phyloP scores from a whole-genome alignment of 192 early-diverging fungal genomes.

The Chytriomyces sp. region DNA sequence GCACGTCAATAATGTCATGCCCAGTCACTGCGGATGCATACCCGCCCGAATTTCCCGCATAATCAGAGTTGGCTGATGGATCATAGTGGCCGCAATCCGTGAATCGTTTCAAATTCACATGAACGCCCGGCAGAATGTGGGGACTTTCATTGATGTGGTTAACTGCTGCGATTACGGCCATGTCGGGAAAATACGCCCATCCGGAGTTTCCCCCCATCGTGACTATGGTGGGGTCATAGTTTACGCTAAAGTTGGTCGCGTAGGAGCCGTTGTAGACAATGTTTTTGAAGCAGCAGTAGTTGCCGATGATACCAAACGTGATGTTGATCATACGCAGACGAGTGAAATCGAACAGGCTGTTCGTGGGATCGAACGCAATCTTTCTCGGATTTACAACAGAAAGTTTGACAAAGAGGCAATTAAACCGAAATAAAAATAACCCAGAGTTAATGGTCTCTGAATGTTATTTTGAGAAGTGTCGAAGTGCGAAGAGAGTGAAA shows the following conservation, averaged over 20 bases:
- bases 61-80: not conserved
- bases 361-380: too few relatives aligned
- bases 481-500: too few relatives aligned
- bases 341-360: too few relatives aligned
- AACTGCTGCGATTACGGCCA: slow-evolving; percentile 3
- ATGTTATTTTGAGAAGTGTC: too few relatives aligned
- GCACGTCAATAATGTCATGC: slow-evolving; percentile 8
- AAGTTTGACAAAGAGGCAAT: too few relatives aligned
- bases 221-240: not conserved
- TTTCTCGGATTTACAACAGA: too few relatives aligned
- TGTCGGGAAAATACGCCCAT: slow-evolving; percentile 8
- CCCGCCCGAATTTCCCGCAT: slow-evolving; percentile 11
- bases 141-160: not conserved
- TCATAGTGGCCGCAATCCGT: slow-evolving; percentile 18
- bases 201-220: not conserved
- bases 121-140: not conserved
- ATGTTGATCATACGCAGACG: slow-evolving; percentile 5
- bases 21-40: slow-evolving; percentile 4
- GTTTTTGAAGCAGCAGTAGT: slow-evolving; percentile 22
- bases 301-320: slow-evolving; percentile 16
- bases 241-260: not conserved
- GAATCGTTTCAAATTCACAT: slow-evolving; percentile 24
- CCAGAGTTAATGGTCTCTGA: too few relatives aligned
- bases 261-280: not conserved
- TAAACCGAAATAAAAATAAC: too few relatives aligned